Base-by-base conservation (phyloP, 2,329 filamentous ascomycete species). In the Acrocalymma vagum region DNA sequence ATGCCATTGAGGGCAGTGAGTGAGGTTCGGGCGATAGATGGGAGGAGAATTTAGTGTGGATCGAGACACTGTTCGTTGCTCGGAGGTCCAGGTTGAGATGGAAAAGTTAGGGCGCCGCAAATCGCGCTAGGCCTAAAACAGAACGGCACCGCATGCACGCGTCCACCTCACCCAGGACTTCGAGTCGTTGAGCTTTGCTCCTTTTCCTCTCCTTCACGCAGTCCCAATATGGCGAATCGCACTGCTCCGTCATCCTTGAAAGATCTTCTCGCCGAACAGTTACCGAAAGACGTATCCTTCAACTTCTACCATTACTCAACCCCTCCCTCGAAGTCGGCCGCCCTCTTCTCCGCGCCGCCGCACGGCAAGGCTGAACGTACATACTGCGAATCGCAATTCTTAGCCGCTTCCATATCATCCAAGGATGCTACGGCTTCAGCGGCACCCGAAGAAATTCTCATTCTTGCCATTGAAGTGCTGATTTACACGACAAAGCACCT, bases 281-380 rank as follows among this genome's bases (percentile, higher is more conserved):
- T 85, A 29, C 80, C 82, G 17, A 67, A 75, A 36, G 74, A 73
- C 43, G 73, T 78, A 51, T 67, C 71, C 31, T 88, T 95, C 65
- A 85, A 79, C 51, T 78, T 93, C 60, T 86, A 95, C 69, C 93
- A 99, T 74, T 75, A 96, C 55, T 95, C 90, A 16, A 95, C 92
- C 5, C 87, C 88, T 10, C 89, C 93, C 5, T 86, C 84, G 22
- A 79, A 79, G 63, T 87, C 85, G 48, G 80, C 85, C 7, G 81
- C 93, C 11, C 82, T 99, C 28, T 96, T 87, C 72, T 86, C 88
- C 23, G 81, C 92, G 22, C 85, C 89, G 4, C 88, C 89, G 4
- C 83, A 85, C 42, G 76, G 82, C 51, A 80, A 81, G 28, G 81
- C 87, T 7, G 87, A 95, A 62, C 79, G 82, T 45, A 99, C 94